A percentile compares a stretch with the other conserved stretches of the same genome.
Conservation (phyloP, 2,329 filamentous ascomycete genomes). For the Hymenoscyphus fraxineus region DNA sequence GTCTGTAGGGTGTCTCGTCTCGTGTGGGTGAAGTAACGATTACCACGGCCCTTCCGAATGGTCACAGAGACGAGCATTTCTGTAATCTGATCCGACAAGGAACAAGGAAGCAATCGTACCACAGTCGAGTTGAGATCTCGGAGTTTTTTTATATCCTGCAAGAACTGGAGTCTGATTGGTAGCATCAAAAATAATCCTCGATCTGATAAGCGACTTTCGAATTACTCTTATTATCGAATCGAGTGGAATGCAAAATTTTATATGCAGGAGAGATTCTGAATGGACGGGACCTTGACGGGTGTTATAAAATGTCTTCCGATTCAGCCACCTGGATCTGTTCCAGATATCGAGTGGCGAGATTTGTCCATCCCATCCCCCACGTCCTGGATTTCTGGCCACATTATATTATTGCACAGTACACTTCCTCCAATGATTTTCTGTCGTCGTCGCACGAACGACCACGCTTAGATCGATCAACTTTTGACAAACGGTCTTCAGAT, state of each 20-base stretch:
- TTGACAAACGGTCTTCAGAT: neutral
- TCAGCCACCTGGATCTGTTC: neutral
- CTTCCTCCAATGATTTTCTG: neutral
- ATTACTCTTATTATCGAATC: neutral
- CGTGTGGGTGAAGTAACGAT: neutral
- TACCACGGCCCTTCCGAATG: slow-evolving; percentile 2
- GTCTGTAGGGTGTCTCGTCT: neutral
- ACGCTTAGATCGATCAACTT: neutral
- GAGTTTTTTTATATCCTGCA: neutral
- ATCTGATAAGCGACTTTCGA: neutral
- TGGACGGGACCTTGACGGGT: neutral
- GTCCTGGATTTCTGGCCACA: neutral
- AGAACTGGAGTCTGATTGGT: neutral
- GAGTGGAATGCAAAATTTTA: neutral
- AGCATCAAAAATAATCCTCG: neutral
- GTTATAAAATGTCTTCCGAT: neutral
- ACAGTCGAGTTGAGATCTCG: neutral
- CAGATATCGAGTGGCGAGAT: neutral
- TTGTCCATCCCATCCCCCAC: neutral
- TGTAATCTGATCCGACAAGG: neutral
- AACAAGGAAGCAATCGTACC: neutral
- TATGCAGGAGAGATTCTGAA: neutral
- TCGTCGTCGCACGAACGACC: neutral
- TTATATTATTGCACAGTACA: neutral
- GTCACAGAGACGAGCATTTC: neutral